Evolutionary conservation across 805 yeast genomes (phyloP).

Genomic region (Blastobotrys mokoenaii): DNA sequence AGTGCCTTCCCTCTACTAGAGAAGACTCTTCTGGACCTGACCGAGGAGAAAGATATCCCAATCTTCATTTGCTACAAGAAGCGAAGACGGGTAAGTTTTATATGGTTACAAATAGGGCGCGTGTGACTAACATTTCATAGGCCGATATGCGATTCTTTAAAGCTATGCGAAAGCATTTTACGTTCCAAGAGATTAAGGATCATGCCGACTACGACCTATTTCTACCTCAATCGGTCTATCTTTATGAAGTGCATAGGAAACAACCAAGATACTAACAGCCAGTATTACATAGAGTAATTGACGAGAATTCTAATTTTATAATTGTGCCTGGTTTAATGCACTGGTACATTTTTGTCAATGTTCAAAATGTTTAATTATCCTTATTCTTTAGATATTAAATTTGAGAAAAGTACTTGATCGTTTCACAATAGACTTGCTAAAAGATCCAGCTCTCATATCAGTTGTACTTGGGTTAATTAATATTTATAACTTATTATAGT

Average conservation of each 20-base stretch:
- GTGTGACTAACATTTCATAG: constrained; percentile 14
- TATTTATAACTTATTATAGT: no score
- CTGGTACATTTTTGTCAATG: no score
- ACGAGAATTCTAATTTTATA: no score
- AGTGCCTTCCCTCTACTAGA: constrained; percentile 45
- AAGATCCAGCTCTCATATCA: no score
- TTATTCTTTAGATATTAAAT: no score
- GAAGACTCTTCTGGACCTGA: constrained; percentile 39
- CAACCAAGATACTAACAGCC: not conserved
- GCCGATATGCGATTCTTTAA: constrained; percentile 33
- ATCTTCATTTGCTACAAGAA: constrained; percentile 47
- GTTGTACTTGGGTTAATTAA: no score
- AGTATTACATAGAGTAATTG: no score
- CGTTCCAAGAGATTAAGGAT: constrained; percentile 25
- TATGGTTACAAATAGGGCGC: constrained; percentile 5
- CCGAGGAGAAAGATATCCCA: constrained; percentile 33
- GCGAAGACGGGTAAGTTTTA: constrained; percentile 38
- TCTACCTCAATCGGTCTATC: constrained; percentile 33
- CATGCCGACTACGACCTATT: constrained; percentile 29
- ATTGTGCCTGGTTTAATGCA: no score
- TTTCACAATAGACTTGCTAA: no score
- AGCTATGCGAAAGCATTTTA: constrained; percentile 26
- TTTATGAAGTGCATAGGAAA: constrained; percentile 31
- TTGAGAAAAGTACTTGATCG: no score
- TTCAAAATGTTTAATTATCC: no score